These are phyloP conservation scores for Rossbeevera mucosa DNA, from an alignment of 768 basidiomycete genomes.

Conservation along the genomic window DNA sequence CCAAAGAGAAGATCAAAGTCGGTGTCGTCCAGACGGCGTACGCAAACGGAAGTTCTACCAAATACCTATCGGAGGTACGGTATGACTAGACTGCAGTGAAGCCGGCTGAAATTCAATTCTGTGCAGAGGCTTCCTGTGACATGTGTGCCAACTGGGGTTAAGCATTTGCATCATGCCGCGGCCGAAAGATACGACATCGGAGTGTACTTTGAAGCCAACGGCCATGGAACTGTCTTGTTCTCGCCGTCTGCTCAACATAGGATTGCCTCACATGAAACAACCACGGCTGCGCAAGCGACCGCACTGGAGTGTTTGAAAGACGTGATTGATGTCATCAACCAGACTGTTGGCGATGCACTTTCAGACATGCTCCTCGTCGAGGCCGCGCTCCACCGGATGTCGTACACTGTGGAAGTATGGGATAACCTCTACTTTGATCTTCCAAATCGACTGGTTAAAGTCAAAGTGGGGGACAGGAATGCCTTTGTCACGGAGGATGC, in stretches of 20 bases:
- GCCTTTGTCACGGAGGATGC: conserved; percentile 91
- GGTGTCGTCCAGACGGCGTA: conserved; percentile 99
- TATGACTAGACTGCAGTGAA: neutral
- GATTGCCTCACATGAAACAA: conserved; percentile 61
- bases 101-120: conserved; percentile 7
- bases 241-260: conserved; percentile 66
- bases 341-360: conserved; percentile 95
- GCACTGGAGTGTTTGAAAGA: conserved; percentile 74
- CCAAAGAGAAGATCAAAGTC: conserved; percentile 57
- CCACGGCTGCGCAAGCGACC: conserved; percentile 77
- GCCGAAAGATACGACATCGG: conserved; percentile 88
- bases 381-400: conserved; percentile 82
- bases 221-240: conserved; percentile 96
- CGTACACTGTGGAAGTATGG: conserved; percentile 84
- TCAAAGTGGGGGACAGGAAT: conserved; percentile 76
- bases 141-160: conserved; percentile 95
- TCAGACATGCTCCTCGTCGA: conserved; percentile 96
- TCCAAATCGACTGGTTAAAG: conserved; percentile 93
- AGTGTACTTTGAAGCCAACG: conserved; percentile 99
- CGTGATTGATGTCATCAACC: conserved; percentile 85
- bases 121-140: conserved; percentile 83
- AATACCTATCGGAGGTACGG: conserved; percentile 77
- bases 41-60: conserved; percentile 95
- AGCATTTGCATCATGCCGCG: conserved; percentile 96
- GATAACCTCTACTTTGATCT: conserved; percentile 89